Evolutionary conservation across 1,139 yeast species (phyloP).

Genomic region (Geotrichum phurueaensis): DNA sequence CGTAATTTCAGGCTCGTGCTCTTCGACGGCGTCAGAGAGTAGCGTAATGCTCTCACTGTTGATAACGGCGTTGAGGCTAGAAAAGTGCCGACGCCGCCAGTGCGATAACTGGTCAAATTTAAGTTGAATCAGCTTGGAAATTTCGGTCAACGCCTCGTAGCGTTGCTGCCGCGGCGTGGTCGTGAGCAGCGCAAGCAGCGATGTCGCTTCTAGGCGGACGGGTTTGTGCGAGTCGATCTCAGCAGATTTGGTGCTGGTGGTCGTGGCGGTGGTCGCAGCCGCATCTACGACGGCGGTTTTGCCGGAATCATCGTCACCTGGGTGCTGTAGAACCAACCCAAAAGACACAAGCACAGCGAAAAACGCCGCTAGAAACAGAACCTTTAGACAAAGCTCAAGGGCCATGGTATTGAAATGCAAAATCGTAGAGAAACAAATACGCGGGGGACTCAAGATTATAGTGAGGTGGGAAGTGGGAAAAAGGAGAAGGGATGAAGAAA

Average conservation of each 20-base stretch:
- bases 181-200: neutral
- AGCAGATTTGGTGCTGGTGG: neutral
- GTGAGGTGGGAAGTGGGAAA: neutral
- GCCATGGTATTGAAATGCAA: neutral
- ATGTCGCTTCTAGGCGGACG: neutral
- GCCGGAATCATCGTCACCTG: neutral
- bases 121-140: neutral
- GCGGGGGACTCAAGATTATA: neutral
- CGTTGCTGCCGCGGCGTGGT: neutral
- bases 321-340: neutral
- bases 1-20: neutral
- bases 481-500: neutral
- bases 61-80: neutral
- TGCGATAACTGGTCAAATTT: neutral
- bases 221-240: neutral
- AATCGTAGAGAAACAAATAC: neutral
- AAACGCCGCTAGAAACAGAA: neutral
- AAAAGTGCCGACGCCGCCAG: neutral
- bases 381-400: neutral
- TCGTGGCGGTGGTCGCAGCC: neutral
- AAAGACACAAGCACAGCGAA: neutral
- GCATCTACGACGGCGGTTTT: neutral
- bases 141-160: neutral
- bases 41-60: neutral
- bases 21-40: neutral